A percentile compares a stretch with the other conserved stretches of the same genome.
These are phyloP conservation scores for Trametes cinnabarina DNA, from an alignment of 768 basidiomycete genomes.

Conservation along the genomic window DNA sequence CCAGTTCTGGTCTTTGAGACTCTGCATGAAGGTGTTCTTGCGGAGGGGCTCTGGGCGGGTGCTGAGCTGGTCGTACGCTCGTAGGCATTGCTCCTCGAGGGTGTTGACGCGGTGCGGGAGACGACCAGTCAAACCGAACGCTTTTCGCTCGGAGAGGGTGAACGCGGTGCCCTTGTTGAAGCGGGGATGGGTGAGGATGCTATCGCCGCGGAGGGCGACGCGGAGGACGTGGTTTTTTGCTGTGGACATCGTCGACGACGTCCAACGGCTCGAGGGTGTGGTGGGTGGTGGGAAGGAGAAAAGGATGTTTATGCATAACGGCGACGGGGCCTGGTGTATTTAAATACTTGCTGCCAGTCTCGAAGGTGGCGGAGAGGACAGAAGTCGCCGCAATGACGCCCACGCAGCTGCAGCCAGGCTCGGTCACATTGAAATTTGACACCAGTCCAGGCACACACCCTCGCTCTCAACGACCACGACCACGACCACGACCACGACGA, in stretches of 20 bases:
- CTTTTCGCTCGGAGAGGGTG: conserved; percentile 60
- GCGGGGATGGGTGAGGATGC: conserved; percentile 60
- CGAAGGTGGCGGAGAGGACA: no score
- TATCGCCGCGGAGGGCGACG: conserved; percentile 59
- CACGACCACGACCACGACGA: no score
- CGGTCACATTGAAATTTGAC: no score
- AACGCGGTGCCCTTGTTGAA: conserved; percentile 85
- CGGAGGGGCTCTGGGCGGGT: conserved; percentile 39
- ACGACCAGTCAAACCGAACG: conserved; percentile 55
- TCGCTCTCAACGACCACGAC: no score
- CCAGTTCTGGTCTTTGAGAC: conserved; percentile 77
- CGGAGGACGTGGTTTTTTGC: conserved; percentile 29
- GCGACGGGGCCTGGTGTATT: conserved; percentile 1
- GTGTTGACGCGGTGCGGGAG: conserved; percentile 40
- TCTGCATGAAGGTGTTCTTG: conserved; percentile 78
- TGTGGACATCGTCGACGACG: conserved; percentile 15
- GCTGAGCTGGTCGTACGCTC: conserved; percentile 67
- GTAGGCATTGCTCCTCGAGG: conserved; percentile 71
- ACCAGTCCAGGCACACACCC: no score
- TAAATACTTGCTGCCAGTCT: not conserved
- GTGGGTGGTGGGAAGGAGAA: not conserved
- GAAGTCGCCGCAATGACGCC: no score
- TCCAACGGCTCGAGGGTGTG: no score
- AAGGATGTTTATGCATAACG: not conserved
- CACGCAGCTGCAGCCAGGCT: no score